phyloP scores from a whole-genome alignment of 805 yeast genomes.

The Suhomyces sp. region DNA sequence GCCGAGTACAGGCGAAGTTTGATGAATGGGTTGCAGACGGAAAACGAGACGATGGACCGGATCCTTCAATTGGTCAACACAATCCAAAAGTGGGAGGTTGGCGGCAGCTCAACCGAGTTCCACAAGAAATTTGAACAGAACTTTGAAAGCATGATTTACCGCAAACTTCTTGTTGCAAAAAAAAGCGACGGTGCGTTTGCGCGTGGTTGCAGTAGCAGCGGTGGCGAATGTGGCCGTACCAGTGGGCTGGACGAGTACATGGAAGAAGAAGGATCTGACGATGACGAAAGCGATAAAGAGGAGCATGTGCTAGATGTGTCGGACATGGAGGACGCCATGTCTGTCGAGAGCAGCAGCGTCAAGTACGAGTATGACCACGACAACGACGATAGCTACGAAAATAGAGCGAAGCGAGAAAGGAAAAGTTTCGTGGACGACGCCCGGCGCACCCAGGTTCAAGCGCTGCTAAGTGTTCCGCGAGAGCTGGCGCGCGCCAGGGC shows the following conservation, averaged over 20 bases:
- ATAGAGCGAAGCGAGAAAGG: neutral
- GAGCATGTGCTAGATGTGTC: constrained; percentile 21
- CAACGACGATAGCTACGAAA: constrained; percentile 1
- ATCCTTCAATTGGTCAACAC: neutral
- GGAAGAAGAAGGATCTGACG: constrained; percentile 9
- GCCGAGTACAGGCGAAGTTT: constrained; percentile 1
- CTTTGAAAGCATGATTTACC: constrained; percentile 11
- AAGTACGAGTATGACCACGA: constrained; percentile 11
- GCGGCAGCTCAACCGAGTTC: neutral
- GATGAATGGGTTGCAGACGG: neutral
- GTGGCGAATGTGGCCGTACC: constrained; percentile 6
- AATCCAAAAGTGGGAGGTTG: neutral
- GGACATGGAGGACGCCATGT: constrained; percentile 19
- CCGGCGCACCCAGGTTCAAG: neutral
- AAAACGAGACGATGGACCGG: constrained; percentile 4
- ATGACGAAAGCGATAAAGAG: constrained; percentile 17
- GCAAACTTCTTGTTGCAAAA: constrained; percentile 8
- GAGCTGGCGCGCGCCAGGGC: neutral
- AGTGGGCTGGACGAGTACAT: constrained; percentile 13
- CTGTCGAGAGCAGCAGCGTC: constrained; percentile 19
- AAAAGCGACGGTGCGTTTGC: neutral
- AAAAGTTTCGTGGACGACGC: neutral
- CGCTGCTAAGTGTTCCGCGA: neutral
- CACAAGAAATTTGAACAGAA: constrained; percentile 5
- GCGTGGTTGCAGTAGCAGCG: neutral